A percentile compares a stretch with the other conserved stretches of the same genome.
phyloP scores from a whole-genome alignment of 1,284 basidiomycete genomes.

The Ustilago cynodontis region DNA sequence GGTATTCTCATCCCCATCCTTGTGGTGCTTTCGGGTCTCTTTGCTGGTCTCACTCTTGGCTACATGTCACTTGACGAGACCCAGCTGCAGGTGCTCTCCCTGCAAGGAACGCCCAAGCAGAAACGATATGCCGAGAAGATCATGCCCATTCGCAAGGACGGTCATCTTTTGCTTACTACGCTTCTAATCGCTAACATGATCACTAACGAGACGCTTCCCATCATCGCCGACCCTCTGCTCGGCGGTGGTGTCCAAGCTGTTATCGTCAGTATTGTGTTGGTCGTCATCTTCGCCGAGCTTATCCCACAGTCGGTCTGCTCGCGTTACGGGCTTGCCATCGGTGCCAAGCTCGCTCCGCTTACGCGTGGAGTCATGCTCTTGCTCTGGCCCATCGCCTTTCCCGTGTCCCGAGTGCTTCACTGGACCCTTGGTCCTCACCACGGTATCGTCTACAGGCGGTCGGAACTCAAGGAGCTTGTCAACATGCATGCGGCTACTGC shows the following conservation, averaged over 20 bases:
- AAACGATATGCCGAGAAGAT: constrained; percentile 85
- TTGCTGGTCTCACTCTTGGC: constrained; percentile 83
- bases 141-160: constrained; percentile 81
- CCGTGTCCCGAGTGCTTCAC: constrained; percentile 69
- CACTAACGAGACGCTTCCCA: constrained; percentile 77
- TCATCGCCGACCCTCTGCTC: constrained; percentile 87
- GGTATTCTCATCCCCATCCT: constrained; percentile 74
- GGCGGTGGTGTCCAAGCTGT: constrained; percentile 82
- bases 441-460: constrained; percentile 67
- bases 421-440: constrained; percentile 68
- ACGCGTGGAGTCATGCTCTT: constrained; percentile 66
- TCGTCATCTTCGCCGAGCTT: constrained; percentile 83
- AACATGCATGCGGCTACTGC: constrained; percentile 78
- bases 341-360: constrained; percentile 67
- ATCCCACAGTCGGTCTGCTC: constrained; percentile 78
- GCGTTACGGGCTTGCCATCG: constrained; percentile 69
- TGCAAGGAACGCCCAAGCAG: constrained; percentile 85
- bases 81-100: constrained; percentile 85
- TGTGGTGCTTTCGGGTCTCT: constrained; percentile 75
- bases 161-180: constrained; percentile 67
- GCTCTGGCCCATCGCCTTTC: constrained; percentile 69
- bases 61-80: constrained; percentile 95
- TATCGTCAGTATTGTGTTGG: constrained; percentile 65
- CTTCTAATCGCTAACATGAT: constrained; percentile 70
- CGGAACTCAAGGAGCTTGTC: constrained; percentile 81